These are phyloP conservation scores for Zygoascus meyerae DNA, from an alignment of 1,139 yeast genomes.

Conservation along the genomic window DNA sequence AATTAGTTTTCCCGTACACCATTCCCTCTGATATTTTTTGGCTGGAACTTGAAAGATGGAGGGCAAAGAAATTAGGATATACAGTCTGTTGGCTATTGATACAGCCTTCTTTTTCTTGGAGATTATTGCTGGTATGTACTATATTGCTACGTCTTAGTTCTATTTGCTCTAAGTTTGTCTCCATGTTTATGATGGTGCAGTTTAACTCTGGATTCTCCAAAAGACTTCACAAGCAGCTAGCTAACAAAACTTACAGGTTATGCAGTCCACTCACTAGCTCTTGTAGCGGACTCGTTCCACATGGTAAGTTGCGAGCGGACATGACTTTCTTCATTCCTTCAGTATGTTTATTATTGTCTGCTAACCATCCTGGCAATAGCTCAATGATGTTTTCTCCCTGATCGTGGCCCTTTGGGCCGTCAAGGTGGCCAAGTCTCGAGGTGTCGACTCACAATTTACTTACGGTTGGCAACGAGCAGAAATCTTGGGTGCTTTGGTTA, in stretches of 20 bases:
- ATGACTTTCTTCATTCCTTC: not conserved
- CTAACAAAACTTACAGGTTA: slow-evolving; percentile 36
- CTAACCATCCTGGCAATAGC: slow-evolving; percentile 20
- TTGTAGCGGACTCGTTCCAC: slow-evolving; percentile 94
- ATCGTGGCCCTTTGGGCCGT: slow-evolving; percentile 97
- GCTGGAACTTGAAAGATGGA: slow-evolving; percentile 21
- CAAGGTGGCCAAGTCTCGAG: slow-evolving; percentile 71
- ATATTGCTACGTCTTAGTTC: not conserved
- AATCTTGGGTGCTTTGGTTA: slow-evolving; percentile 89
- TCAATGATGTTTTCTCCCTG: slow-evolving; percentile 86
- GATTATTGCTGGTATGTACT: slow-evolving; percentile 59
- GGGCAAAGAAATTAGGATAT: slow-evolving; percentile 68
- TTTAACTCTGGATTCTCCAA: not conserved
- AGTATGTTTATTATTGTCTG: not conserved
- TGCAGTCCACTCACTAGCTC: slow-evolving; percentile 84
- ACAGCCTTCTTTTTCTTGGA: slow-evolving; percentile 80
- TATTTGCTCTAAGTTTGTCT: not conserved
- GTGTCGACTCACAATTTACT: slow-evolving; percentile 83
- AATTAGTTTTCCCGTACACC: too few relatives aligned
- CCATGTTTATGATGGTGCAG: not conserved
- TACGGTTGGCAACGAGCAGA: slow-evolving; percentile 98
- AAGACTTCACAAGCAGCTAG: not conserved
- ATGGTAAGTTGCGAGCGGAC: slow-evolving; percentile 43
- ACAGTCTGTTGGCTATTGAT: slow-evolving; percentile 68
- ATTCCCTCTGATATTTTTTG: too few relatives aligned